Base-by-base conservation (phyloP, 2,329 filamentous ascomycete species). In the Samsoniella hepiali region DNA sequence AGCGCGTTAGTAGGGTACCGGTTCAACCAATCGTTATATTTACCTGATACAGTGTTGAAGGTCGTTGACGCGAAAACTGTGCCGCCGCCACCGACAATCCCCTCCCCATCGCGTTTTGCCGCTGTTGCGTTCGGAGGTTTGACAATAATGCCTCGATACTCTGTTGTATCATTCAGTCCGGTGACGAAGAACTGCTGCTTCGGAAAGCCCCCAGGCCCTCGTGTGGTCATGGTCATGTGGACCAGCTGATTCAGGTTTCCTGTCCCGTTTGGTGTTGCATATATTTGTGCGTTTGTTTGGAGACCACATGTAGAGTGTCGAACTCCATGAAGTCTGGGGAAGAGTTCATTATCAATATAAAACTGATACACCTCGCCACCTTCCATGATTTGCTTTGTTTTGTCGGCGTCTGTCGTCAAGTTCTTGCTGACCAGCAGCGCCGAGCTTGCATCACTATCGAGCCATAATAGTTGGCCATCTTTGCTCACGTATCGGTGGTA, bases 101-200 rank as follows among this genome's bases (percentile, higher is more conserved):
- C 71, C 15, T 63, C 70, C 65, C 72, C 71, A 42, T 72, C 72
- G 22, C 66, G 51, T 42, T 75, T 75, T 10, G 65, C 64, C 34
- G 83, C 82, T 1, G 82, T 82, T 3, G 77, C 77, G 9, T 78
- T 79, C 29, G 73, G 74, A 63, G 84, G 88, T 71, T 83, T 85
- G 15, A 91, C 90, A 15, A 97, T 78, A 61, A 93, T 88, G 0
- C 87, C 92, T 44, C 81, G 79, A 70, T 98, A 98, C 0, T 76
- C 79, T 5, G 89, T 88, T 68, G 86, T 91, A 4, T 82, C 78
- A 65, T 92, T 91, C 47, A 99, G 82, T 0, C 88, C 86, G 44
- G 84, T 86, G 55, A 97, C 82, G 69, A 94, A 92, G 73, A 99
- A 97, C 70, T 97, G 92, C 73, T 96, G 89, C 73, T 93, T 93